Conservation (phyloP, 2,329 filamentous ascomycete species). For the Hypoxylon sp. region DNA sequence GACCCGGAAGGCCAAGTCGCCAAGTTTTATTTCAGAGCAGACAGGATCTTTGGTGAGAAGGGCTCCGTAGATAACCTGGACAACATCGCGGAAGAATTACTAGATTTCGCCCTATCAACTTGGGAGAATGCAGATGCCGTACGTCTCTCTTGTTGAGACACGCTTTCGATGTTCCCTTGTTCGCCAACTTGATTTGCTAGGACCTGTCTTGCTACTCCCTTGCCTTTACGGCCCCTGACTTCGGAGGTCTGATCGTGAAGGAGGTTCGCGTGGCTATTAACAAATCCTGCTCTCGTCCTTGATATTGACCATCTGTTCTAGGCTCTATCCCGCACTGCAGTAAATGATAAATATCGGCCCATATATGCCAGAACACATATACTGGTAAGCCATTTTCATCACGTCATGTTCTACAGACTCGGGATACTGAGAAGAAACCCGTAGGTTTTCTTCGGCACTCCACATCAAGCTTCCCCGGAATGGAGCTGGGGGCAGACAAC, state of each 20-base stretch:
- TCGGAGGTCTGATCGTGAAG: slow-evolving; percentile 15
- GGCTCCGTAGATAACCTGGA: slow-evolving; percentile 12
- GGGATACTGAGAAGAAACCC: neutral
- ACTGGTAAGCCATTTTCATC: slow-evolving; percentile 4
- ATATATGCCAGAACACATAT: slow-evolving; percentile 8
- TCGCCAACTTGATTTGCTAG: slow-evolving; percentile 5
- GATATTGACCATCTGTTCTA: neutral
- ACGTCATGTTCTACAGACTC: neutral
- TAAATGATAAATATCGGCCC: neutral
- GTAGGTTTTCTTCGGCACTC: slow-evolving; percentile 20
- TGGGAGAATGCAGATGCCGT: neutral
- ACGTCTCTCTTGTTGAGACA: neutral
- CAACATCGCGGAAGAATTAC: slow-evolving; percentile 5
- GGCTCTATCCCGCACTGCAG: slow-evolving; percentile 4
- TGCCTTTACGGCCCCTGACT: slow-evolving; percentile 12
- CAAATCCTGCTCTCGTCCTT: neutral
- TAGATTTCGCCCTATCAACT: neutral
- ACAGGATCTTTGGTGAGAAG: slow-evolving; percentile 11
- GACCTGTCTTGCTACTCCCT: neutral
- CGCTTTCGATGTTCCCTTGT: neutral
- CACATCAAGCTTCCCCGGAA: slow-evolving; percentile 11
- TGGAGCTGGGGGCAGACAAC: slow-evolving; percentile 8
- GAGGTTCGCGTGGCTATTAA: neutral
- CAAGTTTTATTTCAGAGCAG: slow-evolving; percentile 1
- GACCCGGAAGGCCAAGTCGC: neutral